phyloP scores from a whole-genome alignment of 768 basidiomycete genomes.

The Stropharia rugosoannulata region DNA sequence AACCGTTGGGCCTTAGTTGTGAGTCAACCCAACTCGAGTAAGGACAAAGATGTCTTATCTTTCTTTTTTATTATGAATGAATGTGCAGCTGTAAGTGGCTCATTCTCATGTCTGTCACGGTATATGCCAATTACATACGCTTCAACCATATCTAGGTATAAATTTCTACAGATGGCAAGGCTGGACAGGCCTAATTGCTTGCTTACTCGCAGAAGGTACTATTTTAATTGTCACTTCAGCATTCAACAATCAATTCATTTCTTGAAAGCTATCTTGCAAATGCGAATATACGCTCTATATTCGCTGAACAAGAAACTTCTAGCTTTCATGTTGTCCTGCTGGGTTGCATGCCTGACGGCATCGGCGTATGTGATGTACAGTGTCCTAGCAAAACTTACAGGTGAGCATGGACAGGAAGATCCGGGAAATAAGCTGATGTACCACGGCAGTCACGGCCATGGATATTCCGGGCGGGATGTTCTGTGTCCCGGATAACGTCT shows the following conservation, averaged over 20 bases:
- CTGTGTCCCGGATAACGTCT: constrained; percentile 40
- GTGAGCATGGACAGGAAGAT: constrained; percentile 22
- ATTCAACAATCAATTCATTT: not conserved
- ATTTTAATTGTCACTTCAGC: not conserved
- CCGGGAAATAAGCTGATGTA: not conserved
- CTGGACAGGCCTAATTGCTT: constrained; percentile 53
- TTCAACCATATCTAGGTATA: constrained; percentile 27
- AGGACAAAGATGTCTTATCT: too few relatives aligned
- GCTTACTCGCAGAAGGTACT: constrained; percentile 55
- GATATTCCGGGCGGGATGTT: constrained; percentile 28
- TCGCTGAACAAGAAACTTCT: constrained; percentile 51
- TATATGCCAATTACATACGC: not conserved
- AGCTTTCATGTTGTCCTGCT: constrained; percentile 40
- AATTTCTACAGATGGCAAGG: constrained; percentile 60
- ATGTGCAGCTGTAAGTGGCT: constrained; percentile 9
- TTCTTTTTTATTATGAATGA: not conserved
- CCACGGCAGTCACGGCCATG: constrained; percentile 18
- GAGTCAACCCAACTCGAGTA: constrained; percentile 1
- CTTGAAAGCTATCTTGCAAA: constrained; percentile 54
- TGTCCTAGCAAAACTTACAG: constrained; percentile 36
- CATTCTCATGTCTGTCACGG: not conserved
- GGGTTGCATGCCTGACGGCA: constrained; percentile 35
- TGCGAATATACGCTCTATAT: constrained; percentile 64
- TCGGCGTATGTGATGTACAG: constrained; percentile 50
- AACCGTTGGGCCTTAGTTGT: constrained; percentile 20